Conservation (phyloP, 352 stramenopile species). For the Phytopythium ostracodes region DNA sequence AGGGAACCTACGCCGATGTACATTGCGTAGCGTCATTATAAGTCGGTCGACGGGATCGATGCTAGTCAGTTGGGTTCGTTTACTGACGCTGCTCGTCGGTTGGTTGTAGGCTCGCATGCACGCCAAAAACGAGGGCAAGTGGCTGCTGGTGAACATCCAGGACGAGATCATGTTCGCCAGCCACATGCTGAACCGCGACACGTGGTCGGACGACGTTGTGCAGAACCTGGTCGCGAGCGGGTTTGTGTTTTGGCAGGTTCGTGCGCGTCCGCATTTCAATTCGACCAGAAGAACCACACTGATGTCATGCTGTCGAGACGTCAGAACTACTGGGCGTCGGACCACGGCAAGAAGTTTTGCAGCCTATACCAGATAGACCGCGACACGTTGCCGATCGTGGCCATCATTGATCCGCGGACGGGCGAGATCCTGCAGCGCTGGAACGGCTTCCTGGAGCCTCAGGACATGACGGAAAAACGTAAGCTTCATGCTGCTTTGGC, state of each 20-base stretch:
- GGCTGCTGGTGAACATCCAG: constrained; percentile 94
- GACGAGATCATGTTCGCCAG: constrained; percentile 93
- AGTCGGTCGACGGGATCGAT: neutral
- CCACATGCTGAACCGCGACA: constrained; percentile 95
- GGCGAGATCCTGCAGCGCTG: constrained; percentile 64
- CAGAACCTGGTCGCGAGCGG: constrained; percentile 92
- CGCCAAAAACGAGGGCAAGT: constrained; percentile 88
- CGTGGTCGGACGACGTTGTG: constrained; percentile 93
- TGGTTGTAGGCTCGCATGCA: constrained; percentile 40
- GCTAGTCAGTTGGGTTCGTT: too few species aligned
- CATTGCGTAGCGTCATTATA: constrained; percentile 4
- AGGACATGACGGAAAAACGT: constrained; percentile 75
- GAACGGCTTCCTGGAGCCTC: constrained; percentile 64
- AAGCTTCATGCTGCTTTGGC: constrained; percentile 10
- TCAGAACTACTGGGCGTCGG: constrained; percentile 73
- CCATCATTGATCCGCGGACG: constrained; percentile 75
- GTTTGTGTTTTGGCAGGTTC: constrained; percentile 94
- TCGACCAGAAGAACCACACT: neutral
- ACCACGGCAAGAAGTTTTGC: constrained; percentile 83
- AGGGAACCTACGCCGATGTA: constrained; percentile 73
- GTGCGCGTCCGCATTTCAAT: neutral
- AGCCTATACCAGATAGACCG: constrained; percentile 76
- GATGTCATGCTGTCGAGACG: neutral
- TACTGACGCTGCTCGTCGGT: neutral
- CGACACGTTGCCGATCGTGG: constrained; percentile 59